Evolutionary conservation across 768 basidiomycete species (phyloP), one percentile per base, ranked within the genome.

Genomic region (Agaricus sinodeliciosus): DNA sequence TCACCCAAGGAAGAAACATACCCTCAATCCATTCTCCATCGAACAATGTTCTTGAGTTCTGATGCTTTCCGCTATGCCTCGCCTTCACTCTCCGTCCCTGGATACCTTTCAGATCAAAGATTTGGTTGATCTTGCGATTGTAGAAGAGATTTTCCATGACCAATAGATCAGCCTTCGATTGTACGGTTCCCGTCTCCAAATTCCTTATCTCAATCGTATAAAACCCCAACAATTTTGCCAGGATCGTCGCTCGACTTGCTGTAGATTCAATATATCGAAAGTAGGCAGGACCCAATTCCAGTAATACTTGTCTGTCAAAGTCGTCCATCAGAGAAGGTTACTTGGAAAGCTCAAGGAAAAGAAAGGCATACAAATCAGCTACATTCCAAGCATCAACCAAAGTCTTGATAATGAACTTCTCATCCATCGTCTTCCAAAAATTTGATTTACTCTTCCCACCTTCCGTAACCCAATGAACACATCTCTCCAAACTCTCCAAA

Each of bases 61-160:
- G 31, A 31, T 31, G 61, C n/a, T 69, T 63, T n/a, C 63, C 62
- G 51, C 66, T 67, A 25, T 62, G 60, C 4, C 63, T 61, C 2
- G 64, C 53, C 64, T 87, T 87, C 44, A 86, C 82, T 62, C 82
- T 87, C 13, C 88, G 72, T 0, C 85, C 85, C 51, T 84, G 84
- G 35, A 93, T 91, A 2, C 90, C 90, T 64, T 93, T 93, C 48
- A 93, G 68, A 62, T 93, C 90, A 60, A 86, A 93, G 0, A 81
- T 85, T 69, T 82, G 82, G 48, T 69, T 67, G 48, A 89, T 75
- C 45, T 80, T 80, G 63, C 81, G 79, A 40, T 79, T 72, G 60
- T 83, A 88, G 62, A 93, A 91, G 15, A 91, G 65, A 59, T 91
- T 91, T 66, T 91, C 90, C 87, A 91, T 90, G 7, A 91, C 84